phyloP scores from a whole-genome alignment of 768 basidiomycete genomes.

The Serendipita indica region DNA sequence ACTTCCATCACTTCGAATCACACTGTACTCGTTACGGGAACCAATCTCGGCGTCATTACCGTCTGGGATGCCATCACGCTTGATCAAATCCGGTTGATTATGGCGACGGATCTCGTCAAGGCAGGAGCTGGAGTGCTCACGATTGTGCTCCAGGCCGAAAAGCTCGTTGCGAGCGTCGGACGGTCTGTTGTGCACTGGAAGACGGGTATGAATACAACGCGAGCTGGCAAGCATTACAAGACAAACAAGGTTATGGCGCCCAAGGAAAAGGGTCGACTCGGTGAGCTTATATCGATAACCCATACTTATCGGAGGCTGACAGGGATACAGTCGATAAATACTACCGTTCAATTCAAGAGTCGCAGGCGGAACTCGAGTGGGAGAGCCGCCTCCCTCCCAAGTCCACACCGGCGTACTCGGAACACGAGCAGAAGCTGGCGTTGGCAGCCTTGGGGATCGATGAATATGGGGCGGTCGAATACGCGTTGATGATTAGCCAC shows the following conservation, averaged over 20 bases:
- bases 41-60: slow-evolving; percentile 32
- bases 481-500: slow-evolving; percentile 69
- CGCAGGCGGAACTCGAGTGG: slow-evolving; percentile 43
- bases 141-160: slow-evolving; percentile 42
- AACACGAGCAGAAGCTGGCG: slow-evolving; percentile 41
- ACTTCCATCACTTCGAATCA: slow-evolving; percentile 50
- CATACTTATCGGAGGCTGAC: slow-evolving; percentile 12
- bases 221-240: slow-evolving; percentile 21
- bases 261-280: not conserved
- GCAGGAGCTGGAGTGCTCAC: slow-evolving; percentile 32
- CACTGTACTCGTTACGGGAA: slow-evolving; percentile 45
- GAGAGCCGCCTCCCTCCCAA: slow-evolving; percentile 40
- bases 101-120: slow-evolving; percentile 25
- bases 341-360: slow-evolving; percentile 26
- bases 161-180: slow-evolving; percentile 45
- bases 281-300: slow-evolving; percentile 14
- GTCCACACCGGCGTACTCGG: slow-evolving; percentile 30
- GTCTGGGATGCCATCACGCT: slow-evolving; percentile 58
- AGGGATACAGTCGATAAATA: not conserved
- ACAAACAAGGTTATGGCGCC: slow-evolving; percentile 21
- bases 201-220: slow-evolving; percentile 31
- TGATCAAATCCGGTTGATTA: slow-evolving; percentile 39
- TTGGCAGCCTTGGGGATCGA: slow-evolving; percentile 53
- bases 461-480: slow-evolving; percentile 63
- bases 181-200: slow-evolving; percentile 54